Conservation (phyloP, 148 eudicot species). For the Salicornia ramosissima region DNA sequence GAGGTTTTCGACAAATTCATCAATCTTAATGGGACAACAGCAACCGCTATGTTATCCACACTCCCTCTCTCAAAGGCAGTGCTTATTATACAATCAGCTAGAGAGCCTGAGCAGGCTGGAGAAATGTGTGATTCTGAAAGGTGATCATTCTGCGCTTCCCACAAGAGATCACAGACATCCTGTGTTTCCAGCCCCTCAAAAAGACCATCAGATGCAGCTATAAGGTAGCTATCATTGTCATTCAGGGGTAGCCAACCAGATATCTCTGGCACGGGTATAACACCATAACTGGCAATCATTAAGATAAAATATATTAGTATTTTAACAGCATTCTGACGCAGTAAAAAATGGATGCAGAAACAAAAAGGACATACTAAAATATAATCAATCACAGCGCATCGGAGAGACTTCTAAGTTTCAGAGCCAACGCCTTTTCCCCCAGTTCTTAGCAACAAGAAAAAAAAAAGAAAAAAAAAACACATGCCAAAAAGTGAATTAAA, state of each 20-base stretch:
- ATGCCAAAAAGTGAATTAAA: not conserved
- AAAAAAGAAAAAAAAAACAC: no score
- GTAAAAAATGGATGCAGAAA: not conserved
- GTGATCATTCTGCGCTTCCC: conserved; percentile 55
- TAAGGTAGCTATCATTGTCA: conserved; percentile 73
- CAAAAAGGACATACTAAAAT: not conserved
- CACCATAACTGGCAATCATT: conserved; percentile 66
- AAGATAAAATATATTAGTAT: conserved; percentile 1
- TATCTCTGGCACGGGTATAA: conserved; percentile 86
- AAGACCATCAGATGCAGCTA: conserved; percentile 96
- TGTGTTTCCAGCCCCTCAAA: conserved; percentile 71
- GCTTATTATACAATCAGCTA: conserved; percentile 75
- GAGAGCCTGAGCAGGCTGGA: conserved; percentile 52
- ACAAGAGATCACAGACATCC: conserved; percentile 83
- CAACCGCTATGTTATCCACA: conserved; percentile 78
- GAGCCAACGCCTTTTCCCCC: no score
- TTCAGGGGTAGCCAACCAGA: conserved; percentile 88
- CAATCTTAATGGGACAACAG: conserved; percentile 62
- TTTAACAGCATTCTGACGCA: not conserved
- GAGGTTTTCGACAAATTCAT: conserved; percentile 30
- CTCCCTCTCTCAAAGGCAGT: conserved; percentile 78
- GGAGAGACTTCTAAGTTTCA: not conserved
- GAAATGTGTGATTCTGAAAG: conserved; percentile 37
- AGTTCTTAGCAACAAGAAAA: no score
- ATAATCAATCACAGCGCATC: not conserved